phyloP scores from a whole-genome alignment of 2,329 filamentous ascomycete genomes.

The Exophiala oligosperma region DNA sequence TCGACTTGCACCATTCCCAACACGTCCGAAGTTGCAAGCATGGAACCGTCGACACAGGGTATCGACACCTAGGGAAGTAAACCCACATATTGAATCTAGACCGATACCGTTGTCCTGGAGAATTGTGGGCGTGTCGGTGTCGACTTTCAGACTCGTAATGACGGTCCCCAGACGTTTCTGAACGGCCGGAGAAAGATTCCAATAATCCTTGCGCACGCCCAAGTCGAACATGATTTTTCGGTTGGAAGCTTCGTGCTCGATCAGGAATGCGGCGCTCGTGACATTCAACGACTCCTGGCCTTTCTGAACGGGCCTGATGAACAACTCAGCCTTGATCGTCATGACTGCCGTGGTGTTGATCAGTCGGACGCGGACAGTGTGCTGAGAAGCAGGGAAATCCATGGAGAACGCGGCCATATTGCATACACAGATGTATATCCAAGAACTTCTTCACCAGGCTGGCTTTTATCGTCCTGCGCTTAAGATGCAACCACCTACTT shows the following conservation, averaged over 20 bases:
- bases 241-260: slow-evolving; percentile 15
- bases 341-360: slow-evolving; percentile 16
- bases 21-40: no score
- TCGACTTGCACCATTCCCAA: no score
- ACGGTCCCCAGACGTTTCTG: slow-evolving; percentile 13
- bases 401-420: neutral
- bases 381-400: neutral
- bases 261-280: slow-evolving; percentile 17
- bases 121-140: slow-evolving; percentile 20
- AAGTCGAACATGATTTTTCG: slow-evolving; percentile 34
- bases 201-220: slow-evolving; percentile 34
- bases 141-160: slow-evolving; percentile 27
- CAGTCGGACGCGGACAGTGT: slow-evolving; percentile 9
- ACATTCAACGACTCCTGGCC: slow-evolving; percentile 20
- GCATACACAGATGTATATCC: neutral
- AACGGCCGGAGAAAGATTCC: slow-evolving; percentile 23
- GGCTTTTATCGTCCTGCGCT: neutral
- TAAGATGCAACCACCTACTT: no score
- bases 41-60: neutral
- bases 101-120: slow-evolving; percentile 18
- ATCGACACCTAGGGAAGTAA: no score
- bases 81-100: slow-evolving; percentile 21
- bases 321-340: slow-evolving; percentile 16
- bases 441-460: neutral
- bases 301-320: slow-evolving; percentile 15